These are phyloP conservation scores for Russula abietina DNA, from an alignment of 768 basidiomycete genomes.

Conservation along the genomic window DNA sequence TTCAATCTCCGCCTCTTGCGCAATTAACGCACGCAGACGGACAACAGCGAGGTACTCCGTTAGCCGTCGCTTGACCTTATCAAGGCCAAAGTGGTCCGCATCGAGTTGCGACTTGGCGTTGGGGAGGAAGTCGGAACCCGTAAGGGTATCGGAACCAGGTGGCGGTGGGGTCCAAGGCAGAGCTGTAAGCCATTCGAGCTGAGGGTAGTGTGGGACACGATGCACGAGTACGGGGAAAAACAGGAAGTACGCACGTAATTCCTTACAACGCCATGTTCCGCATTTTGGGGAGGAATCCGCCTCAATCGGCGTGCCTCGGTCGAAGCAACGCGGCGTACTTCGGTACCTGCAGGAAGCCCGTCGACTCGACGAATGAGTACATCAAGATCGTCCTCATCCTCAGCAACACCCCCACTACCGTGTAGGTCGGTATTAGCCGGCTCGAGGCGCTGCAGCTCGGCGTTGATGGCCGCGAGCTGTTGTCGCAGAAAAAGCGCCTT, in stretches of 20 bases:
- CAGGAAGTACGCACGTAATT: slow-evolving; percentile 55
- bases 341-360: slow-evolving; percentile 62
- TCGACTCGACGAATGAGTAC: slow-evolving; percentile 70
- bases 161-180: slow-evolving; percentile 71
- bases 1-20: slow-evolving; percentile 16
- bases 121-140: slow-evolving; percentile 54
- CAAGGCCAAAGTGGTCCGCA: slow-evolving; percentile 85
- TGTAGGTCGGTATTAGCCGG: slow-evolving; percentile 4
- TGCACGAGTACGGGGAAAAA: neutral
- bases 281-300: slow-evolving; percentile 84
- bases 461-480: slow-evolving; percentile 73
- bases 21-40: slow-evolving; percentile 37
- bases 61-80: slow-evolving; percentile 85
- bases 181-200: slow-evolving; percentile 87
- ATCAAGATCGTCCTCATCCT: slow-evolving; percentile 75
- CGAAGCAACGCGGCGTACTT: slow-evolving; percentile 76
- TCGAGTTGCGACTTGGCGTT: slow-evolving; percentile 78
- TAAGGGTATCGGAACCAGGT: slow-evolving; percentile 36
- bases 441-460: slow-evolving; percentile 59
- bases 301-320: slow-evolving; percentile 80
- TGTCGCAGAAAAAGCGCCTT: slow-evolving; percentile 84
- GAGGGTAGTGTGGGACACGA: slow-evolving; percentile 9
- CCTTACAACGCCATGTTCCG: slow-evolving; percentile 85
- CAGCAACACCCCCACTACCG: slow-evolving; percentile 26
- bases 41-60: slow-evolving; percentile 92